A percentile compares a stretch with the other conserved stretches of the same genome.
phyloP scores from a whole-genome alignment of 345 rosid species.

The Pistacia vera region DNA sequence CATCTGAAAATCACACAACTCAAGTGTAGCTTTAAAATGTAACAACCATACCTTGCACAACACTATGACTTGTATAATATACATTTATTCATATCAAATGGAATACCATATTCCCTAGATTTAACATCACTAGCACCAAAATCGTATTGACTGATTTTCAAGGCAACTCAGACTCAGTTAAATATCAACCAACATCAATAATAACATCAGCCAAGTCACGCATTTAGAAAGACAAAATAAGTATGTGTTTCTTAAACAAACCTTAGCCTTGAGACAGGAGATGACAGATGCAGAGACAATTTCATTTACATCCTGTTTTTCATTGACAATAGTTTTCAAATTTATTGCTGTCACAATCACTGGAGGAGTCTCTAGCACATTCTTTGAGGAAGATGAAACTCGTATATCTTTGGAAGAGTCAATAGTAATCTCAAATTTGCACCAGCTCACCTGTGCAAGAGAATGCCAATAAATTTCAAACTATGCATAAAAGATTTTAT shows the following conservation, averaged over 20 bases:
- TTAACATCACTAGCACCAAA: slow-evolving; percentile 2
- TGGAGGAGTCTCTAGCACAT: slow-evolving; percentile 64
- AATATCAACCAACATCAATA: slow-evolving; percentile 5
- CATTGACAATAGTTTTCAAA: slow-evolving; percentile 82
- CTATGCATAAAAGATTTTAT: slow-evolving; percentile 11
- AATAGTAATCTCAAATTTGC: slow-evolving; percentile 83
- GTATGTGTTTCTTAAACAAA: slow-evolving; percentile 34
- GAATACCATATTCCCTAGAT: background rate
- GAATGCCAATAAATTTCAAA: slow-evolving; percentile 26
- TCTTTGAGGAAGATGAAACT: slow-evolving; percentile 53
- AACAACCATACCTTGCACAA: background rate
- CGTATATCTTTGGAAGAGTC: slow-evolving; percentile 69
- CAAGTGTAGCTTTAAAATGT: background rate
- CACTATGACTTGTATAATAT: background rate
- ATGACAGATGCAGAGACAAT: slow-evolving; percentile 89
- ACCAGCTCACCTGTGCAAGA: slow-evolving; percentile 87
- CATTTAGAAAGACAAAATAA: slow-evolving; percentile 2
- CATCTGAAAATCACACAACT: background rate
- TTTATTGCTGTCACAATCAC: slow-evolving; percentile 89
- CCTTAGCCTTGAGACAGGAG: slow-evolving; percentile 96
- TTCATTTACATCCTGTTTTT: slow-evolving; percentile 82
- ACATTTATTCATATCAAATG: slow-evolving; percentile 9
- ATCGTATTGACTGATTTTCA: background rate
- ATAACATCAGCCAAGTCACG: background rate
- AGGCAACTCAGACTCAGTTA: background rate